Evolutionary conservation across 208 protist species (phyloP).

Genomic region (Naegleria fowleri): DNA sequence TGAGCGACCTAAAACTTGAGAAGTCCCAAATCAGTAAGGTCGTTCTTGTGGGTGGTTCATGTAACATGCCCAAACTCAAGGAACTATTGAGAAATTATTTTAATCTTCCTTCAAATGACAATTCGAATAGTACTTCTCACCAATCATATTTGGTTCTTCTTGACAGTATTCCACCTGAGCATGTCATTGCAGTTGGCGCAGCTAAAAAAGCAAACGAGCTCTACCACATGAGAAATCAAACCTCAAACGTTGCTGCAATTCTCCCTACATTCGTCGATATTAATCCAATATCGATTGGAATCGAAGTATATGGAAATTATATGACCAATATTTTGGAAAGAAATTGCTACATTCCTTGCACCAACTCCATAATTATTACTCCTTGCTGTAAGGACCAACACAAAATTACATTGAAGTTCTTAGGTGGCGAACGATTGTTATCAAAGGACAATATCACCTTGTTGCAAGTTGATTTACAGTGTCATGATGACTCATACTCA

Average conservation of each 20-base stretch:
- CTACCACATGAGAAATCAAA: constrained; percentile 13
- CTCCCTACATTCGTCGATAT: constrained; percentile 67
- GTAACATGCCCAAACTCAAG: constrained; percentile 95
- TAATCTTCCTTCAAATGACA: constrained; percentile 63
- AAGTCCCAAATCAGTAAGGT: constrained; percentile 72
- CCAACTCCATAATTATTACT: constrained; percentile 53
- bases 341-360: constrained; percentile 83
- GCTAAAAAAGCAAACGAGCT: constrained; percentile 58
- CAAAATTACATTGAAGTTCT: constrained; percentile 52
- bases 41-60: constrained; percentile 87
- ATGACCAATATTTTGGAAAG: constrained; percentile 84
- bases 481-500: neutral
- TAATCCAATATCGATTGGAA: constrained; percentile 77
- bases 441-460: constrained; percentile 88
- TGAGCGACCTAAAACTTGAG: constrained; percentile 74
- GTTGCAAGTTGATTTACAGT: constrained; percentile 40
- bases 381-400: constrained; percentile 33
- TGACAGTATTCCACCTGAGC: constrained; percentile 57
- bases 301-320: constrained; percentile 85
- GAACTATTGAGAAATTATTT: constrained; percentile 81
- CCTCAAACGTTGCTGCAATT: constrained; percentile 40
- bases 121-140: constrained; percentile 66
- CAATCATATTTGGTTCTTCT: neutral
- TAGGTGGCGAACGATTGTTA: constrained; percentile 88
- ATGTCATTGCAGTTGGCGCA: constrained; percentile 58